phyloP scores from a whole-genome alignment of 257 asterid genomes.

The Nicotiana sylvestris region DNA sequence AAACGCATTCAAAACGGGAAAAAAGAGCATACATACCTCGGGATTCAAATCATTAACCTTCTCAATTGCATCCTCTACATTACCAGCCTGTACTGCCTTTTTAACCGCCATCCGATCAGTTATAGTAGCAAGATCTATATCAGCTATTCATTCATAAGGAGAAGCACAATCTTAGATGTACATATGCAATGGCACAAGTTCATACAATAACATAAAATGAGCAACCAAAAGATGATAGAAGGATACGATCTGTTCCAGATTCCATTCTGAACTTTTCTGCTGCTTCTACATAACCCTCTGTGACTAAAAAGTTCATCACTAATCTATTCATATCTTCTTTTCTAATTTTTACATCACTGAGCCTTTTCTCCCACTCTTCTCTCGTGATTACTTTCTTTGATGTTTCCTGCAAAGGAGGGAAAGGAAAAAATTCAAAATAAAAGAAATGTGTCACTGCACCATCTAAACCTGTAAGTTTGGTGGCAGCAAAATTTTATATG shows the following conservation, averaged over 20 bases:
- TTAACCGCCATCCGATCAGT: constrained; percentile 86
- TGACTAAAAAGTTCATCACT: constrained; percentile 82
- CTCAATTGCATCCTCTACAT: constrained; percentile 88
- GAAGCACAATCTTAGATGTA: constrained; percentile 16
- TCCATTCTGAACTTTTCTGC: constrained; percentile 72
- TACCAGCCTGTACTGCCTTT: constrained; percentile 85
- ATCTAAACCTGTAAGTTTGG: not conserved
- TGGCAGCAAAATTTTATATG: not conserved
- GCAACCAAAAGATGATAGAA: not conserved
- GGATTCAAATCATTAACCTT: constrained; percentile 90
- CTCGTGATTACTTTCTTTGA: constrained; percentile 62
- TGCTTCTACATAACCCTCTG: constrained; percentile 81
- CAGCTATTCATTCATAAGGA: constrained; percentile 70
- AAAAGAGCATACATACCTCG: constrained; percentile 44
- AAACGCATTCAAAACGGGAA: not conserved
- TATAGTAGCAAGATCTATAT: constrained; percentile 80
- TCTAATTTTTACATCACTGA: constrained; percentile 47
- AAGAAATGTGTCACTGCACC: not conserved
- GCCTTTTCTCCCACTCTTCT: constrained; percentile 79
- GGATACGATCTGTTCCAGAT: constrained; percentile 92
- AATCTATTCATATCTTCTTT: constrained; percentile 76
- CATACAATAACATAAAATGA: not conserved
- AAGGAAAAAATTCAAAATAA: not conserved
- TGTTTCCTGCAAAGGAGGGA: constrained; percentile 43
- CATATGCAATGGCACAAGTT: not conserved